Conservation (phyloP, 2,329 filamentous ascomycete species). For the Leptodontidium sp. region DNA sequence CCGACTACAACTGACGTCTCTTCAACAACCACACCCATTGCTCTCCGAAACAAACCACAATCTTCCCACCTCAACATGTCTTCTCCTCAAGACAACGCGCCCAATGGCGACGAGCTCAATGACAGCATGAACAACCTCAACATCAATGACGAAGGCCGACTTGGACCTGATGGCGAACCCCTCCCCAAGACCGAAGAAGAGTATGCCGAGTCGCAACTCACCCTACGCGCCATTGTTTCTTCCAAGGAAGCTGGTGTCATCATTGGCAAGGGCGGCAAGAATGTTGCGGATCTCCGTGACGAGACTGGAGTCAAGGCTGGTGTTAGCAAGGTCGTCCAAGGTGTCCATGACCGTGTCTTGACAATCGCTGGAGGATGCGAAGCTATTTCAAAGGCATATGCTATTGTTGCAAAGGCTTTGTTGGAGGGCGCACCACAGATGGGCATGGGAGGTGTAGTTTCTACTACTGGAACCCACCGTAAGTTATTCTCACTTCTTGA, state of each 20-base stretch:
- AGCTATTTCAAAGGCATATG: slow-evolving; percentile 89
- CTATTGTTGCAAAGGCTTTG: slow-evolving; percentile 88
- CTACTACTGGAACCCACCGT: slow-evolving; percentile 94
- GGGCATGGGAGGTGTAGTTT: slow-evolving; percentile 92
- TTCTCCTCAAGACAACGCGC: slow-evolving; percentile 43
- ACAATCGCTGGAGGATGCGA: slow-evolving; percentile 93
- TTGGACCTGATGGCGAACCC: slow-evolving; percentile 78
- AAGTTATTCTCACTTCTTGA: slow-evolving; percentile 53
- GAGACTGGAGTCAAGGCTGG: slow-evolving; percentile 98
- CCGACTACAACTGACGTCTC: slow-evolving; percentile 15
- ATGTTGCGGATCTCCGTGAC: slow-evolving; percentile 94
- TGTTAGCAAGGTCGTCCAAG: slow-evolving; percentile 97
- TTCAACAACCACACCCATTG: slow-evolving; percentile 11
- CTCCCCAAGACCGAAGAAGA: slow-evolving; percentile 95
- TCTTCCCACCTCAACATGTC: slow-evolving; percentile 40
- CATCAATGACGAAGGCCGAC: slow-evolving; percentile 67
- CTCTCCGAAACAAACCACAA: slow-evolving; percentile 6
- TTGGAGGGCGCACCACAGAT: slow-evolving; percentile 93
- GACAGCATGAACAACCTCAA: slow-evolving; percentile 72
- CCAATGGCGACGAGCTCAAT: slow-evolving; percentile 58
- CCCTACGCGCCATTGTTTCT: slow-evolving; percentile 95
- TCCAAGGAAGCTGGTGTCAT: slow-evolving; percentile 99
- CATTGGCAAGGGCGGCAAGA: slow-evolving; percentile 98
- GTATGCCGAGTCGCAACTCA: slow-evolving; percentile 91
- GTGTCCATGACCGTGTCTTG: slow-evolving; percentile 95